These are phyloP conservation scores for Lagenidium giganteum DNA, from an alignment of 352 stramenopile genomes.

Conservation along the genomic window DNA sequence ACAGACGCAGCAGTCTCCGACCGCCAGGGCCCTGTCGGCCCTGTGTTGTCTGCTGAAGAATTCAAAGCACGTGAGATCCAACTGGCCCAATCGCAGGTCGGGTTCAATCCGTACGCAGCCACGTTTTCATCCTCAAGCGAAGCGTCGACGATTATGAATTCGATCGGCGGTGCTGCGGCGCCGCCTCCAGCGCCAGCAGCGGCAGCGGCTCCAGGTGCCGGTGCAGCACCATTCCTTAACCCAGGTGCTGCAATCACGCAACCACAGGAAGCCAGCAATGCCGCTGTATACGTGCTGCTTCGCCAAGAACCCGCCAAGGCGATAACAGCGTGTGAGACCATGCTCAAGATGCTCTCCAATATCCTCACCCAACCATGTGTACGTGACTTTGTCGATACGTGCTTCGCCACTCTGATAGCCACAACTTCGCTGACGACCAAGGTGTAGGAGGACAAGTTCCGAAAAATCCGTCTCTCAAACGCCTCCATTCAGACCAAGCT, in stretches of 20 bases:
- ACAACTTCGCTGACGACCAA: no score
- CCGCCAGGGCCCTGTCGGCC: constrained; percentile 5
- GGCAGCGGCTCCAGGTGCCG: neutral
- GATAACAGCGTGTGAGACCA: constrained; percentile 51
- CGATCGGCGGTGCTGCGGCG: constrained; percentile 22
- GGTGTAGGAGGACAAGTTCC: constrained; percentile 65
- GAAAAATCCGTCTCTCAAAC: constrained; percentile 57
- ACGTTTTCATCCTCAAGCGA: constrained; percentile 64
- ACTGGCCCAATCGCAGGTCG: constrained; percentile 45
- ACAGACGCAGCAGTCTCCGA: no score
- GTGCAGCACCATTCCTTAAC: neutral
- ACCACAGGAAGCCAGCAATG: constrained; percentile 10
- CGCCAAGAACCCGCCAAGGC: constrained; percentile 39
- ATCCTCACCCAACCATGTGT: constrained; percentile 59
- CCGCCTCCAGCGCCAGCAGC: constrained; percentile 19
- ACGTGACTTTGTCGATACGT: neutral
- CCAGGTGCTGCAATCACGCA: constrained; percentile 6
- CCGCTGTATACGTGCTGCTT: constrained; percentile 60
- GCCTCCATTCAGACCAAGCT: constrained; percentile 58
- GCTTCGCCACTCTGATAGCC: neutral
- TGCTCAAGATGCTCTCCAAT: constrained; percentile 71
- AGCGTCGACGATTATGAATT: constrained; percentile 47
- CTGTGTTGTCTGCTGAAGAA: constrained; percentile 49
- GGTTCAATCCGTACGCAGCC: constrained; percentile 69
- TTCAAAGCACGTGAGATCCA: constrained; percentile 60